Base-by-base conservation (phyloP, 345 rosid genomes). In the Populus deltoides region DNA sequence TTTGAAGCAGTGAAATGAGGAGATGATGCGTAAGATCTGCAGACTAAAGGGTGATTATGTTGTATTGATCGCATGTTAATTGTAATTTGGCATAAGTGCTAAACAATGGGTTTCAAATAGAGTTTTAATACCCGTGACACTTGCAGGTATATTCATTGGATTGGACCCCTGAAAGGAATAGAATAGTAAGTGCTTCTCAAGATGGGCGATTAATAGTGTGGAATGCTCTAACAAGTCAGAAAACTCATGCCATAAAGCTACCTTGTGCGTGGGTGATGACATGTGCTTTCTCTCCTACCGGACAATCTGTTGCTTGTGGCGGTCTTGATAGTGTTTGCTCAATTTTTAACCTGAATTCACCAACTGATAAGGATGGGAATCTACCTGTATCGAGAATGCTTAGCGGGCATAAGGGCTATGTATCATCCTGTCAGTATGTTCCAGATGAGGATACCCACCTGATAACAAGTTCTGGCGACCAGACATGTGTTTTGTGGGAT, bases 231-330 rank as follows among this genome's bases (percentile, higher is more conserved):
- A 94, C 99, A 12, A 96, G 99, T 84, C 99, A 94, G 89, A 96
- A 96, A 87, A 92, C 92, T 70, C 97, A 96, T 81, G 94, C 97
- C 61, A 96, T 96, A 39, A 96, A 92, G 81, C 92, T 97, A 70
- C 98, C 97, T 70, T 94, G 97, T 81, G 96, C 98, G 2, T 92
- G 97, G 97, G 97, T 96, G 80, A 96, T 92, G 99, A 90, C 99
- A 13, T 94, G 99, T 83, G 99, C 97, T 53, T 96, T 96, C 86
- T 93, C 97, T 68, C 97, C 99, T 1, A 87, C 87, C 51, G 94
- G 98, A 78, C 99, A 94, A 73, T 89, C 94, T 3, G 98, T 97
- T 83, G 97, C 99, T 39, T 91, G 97, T 80, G 99, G 99, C 59
- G 99, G 99, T 77, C 95, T 94, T 73, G 99, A 97, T 77, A 92